Conservation (phyloP, 1,139 yeast species). For the Hyphopichia khmerensis region DNA sequence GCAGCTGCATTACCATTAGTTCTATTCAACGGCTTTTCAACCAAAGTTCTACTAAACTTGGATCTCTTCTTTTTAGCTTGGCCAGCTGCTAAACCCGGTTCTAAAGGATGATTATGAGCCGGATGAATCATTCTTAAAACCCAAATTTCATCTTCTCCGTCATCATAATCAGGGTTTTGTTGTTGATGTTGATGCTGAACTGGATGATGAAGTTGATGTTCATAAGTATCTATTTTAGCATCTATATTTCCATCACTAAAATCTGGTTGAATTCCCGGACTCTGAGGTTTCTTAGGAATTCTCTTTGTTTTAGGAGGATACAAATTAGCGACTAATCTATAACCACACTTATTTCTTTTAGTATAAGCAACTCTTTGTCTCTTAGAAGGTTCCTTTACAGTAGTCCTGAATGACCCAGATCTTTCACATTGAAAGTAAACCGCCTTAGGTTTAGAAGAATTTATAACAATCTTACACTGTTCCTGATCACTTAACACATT, state of each 20-base stretch:
- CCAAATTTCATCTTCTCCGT: conserved; percentile 38
- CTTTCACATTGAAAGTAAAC: conserved; percentile 53
- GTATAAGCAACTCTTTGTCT: conserved; percentile 54
- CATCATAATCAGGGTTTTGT: conserved; percentile 9
- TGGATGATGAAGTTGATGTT: conserved; percentile 6
- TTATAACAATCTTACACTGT: conserved; percentile 48
- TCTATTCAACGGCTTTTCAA: conserved; percentile 46
- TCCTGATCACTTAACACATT: conserved; percentile 43
- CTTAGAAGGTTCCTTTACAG: conserved; percentile 47
- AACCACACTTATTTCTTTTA: conserved; percentile 50
- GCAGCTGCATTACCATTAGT: conserved; percentile 15
- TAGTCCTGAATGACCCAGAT: conserved; percentile 48
- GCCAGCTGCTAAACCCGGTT: conserved; percentile 30
- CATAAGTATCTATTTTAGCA: conserved; percentile 23
- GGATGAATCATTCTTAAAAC: conserved; percentile 51
- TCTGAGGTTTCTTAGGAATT: conserved; percentile 18
- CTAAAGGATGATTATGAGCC: conserved; percentile 48
- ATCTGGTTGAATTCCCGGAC: conserved; percentile 11
- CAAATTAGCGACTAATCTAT: conserved; percentile 48
- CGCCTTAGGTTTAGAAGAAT: conserved; percentile 51
- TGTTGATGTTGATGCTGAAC: not conserved
- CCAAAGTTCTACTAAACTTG: conserved; percentile 43
- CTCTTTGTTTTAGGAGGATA: conserved; percentile 43
- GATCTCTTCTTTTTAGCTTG: conserved; percentile 32
- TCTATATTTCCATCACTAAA: conserved; percentile 21